Evolutionary conservation across 164 flowering plant genomes (phyloP).

Genomic region (Chimonanthus salicifolius): DNA sequence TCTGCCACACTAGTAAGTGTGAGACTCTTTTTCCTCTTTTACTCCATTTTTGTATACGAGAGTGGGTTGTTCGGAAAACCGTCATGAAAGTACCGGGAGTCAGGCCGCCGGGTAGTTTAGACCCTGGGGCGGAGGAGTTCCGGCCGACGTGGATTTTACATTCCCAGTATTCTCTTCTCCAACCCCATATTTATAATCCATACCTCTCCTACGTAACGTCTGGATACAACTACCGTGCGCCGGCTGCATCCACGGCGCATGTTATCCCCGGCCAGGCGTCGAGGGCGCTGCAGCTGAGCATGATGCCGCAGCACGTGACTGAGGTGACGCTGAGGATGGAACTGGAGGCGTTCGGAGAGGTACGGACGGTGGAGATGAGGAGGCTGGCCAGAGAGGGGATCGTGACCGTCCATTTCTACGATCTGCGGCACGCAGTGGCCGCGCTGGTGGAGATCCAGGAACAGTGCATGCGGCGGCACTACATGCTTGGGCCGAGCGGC

Average conservation of each 20-base stretch:
- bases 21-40: too few species aligned
- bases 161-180: slow-evolving; percentile 9
- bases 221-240: not conserved
- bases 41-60: too few species aligned
- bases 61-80: too few species aligned
- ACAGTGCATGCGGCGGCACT: slow-evolving; percentile 67
- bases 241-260: slow-evolving; percentile 7
- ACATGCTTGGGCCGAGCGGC: slow-evolving; percentile 20
- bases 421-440: slow-evolving; percentile 53
- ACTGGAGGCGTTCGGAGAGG: slow-evolving; percentile 69
- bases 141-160: slow-evolving; percentile 23
- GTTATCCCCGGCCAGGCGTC: slow-evolving; percentile 33
- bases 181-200: slow-evolving; percentile 27
- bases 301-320: slow-evolving; percentile 47
- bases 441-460: slow-evolving; percentile 51
- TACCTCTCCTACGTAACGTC: slow-evolving; percentile 7
- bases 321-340: slow-evolving; percentile 51
- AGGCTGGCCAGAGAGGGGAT: slow-evolving; percentile 42
- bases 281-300: slow-evolving; percentile 49
- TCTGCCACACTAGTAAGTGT: too few species aligned
- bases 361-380: slow-evolving; percentile 73
- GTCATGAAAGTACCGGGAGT: not conserved
- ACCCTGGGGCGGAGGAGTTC: slow-evolving; percentile 74
- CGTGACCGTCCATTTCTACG: slow-evolving; percentile 77
- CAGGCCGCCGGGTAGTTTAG: slow-evolving; percentile 23